Evolutionary conservation across 2,329 filamentous ascomycete species (phyloP).

Genomic region (Exophiala spinifera): DNA sequence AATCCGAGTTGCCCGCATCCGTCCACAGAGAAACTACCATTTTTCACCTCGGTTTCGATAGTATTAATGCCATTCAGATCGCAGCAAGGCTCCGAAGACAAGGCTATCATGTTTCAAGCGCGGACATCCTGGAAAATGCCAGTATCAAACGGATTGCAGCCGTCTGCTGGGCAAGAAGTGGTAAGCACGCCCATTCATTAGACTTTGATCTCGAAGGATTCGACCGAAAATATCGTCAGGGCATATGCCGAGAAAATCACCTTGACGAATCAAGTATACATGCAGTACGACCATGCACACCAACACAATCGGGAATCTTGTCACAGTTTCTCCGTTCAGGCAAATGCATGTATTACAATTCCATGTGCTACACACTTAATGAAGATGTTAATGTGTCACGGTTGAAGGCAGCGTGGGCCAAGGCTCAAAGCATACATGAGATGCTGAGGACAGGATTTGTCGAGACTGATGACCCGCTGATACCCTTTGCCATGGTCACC

Average conservation of each 20-base stretch:
- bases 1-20: not conserved
- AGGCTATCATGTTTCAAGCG: conserved; percentile 59
- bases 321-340: conserved; percentile 67
- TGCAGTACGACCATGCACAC: conserved; percentile 70
- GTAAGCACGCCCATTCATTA: not conserved
- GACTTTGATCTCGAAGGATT: conserved; percentile 52
- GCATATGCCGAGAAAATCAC: conserved; percentile 8
- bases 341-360: conserved; percentile 73
- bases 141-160: conserved; percentile 25
- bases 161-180: conserved; percentile 9
- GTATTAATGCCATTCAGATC: conserved; percentile 79
- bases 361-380: conserved; percentile 56
- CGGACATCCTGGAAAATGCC: conserved; percentile 66
- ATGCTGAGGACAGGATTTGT: conserved; percentile 77
- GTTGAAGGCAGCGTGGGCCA: conserved; percentile 59
- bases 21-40: conserved; percentile 60
- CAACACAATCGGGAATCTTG: conserved; percentile 76
- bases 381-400: conserved; percentile 36
- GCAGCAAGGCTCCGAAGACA: conserved; percentile 63
- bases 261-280: conserved; percentile 43
- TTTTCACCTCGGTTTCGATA: conserved; percentile 85
- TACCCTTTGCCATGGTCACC: conserved; percentile 73
- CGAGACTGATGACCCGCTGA: conserved; percentile 56
- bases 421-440: conserved; percentile 55
- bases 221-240: conserved; percentile 41